A percentile compares a stretch with the other conserved stretches of the same genome.
These are phyloP conservation scores for Gyromitra esculenta DNA, from an alignment of 2,329 filamentous ascomycete genomes.

Conservation along the genomic window DNA sequence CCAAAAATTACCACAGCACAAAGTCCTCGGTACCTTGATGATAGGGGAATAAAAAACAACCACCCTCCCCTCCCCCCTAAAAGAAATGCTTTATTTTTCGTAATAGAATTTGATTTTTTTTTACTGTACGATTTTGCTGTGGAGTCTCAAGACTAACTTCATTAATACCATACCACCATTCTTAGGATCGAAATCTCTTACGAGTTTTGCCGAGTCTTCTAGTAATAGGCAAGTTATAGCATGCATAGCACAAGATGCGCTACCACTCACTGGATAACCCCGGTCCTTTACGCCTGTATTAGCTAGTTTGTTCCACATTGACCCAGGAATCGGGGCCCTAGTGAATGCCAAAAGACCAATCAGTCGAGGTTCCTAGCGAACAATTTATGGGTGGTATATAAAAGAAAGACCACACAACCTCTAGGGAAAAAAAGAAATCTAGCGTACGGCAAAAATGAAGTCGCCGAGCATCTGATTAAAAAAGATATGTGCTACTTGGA, in stretches of 20 bases:
- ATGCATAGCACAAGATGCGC: constrained; percentile 35
- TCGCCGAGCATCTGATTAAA: constrained; percentile 9
- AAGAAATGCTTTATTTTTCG: neutral
- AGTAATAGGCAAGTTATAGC: constrained; percentile 19
- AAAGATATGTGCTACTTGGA: constrained; percentile 9
- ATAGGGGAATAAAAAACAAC: neutral
- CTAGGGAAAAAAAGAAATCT: constrained; percentile 29
- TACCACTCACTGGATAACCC: constrained; percentile 28
- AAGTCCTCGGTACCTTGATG: neutral
- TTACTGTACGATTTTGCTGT: neutral
- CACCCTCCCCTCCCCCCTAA: neutral
- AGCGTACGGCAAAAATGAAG: neutral
- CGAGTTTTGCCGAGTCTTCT: constrained; percentile 22
- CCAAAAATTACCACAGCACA: neutral
- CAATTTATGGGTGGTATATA: constrained; percentile 1
- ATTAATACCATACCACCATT: constrained; percentile 6
- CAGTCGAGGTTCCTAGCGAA: constrained; percentile 20
- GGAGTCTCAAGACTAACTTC: neutral
- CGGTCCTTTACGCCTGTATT: constrained; percentile 6
- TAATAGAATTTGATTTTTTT: neutral
- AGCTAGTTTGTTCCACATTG: constrained; percentile 29
- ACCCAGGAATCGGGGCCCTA: constrained; percentile 15
- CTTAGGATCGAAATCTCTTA: neutral
- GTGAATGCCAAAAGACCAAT: constrained; percentile 21
- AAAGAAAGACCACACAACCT: constrained; percentile 19